Evolutionary conservation across 306 rosid genomes (phyloP), one percentile per base, ranked within the genome.

Genomic region (Pachyrhizus erosus): DNA sequence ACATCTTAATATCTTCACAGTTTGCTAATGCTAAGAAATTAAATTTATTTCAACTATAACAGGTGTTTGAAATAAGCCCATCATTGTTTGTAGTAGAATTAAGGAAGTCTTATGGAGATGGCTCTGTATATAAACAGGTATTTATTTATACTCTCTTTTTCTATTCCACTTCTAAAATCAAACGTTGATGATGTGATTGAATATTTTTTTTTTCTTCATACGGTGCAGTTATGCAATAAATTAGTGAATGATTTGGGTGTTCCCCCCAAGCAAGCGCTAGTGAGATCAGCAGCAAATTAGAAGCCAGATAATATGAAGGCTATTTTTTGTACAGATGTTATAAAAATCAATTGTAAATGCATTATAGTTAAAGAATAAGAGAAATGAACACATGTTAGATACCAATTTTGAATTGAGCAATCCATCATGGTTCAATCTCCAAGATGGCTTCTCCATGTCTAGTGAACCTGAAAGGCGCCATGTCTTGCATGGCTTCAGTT

Each of bases 81-180:
- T 91, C 98, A 13, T 77, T 91, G 79, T 70, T 77, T 48, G 96
- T 92, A 8, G 96, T 96, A 70, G 99, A 96, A 68, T 40, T 96
- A 40, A 92, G 98, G 69, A 96, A 93, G 85, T 83, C 90, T 23
- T 80, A 51, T 27, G 99, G 99, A 82, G 99, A 96, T 80, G 78
- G 91, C 31, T 89, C 96, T 13, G 70, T 86, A 62, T 96, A 92
- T 87, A 92, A 97, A 91, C 89, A 93, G 96, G 98, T 96, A 82
- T 7, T 9, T 93, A 67, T 3, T 9, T 26, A n/a, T 9, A 57
- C 39, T 10, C 49, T 20, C 84, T 46, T 15, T 43, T 21, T 49
- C 42, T 23, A 5, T 46, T 10, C 29, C 21, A 15, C 9, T 15
- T 49, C 37, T 33, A 42, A 72, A 49, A 34, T 62, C 29, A 26